Conservation (phyloP, 441 rosid species). For the Bruguiera hainesii region DNA sequence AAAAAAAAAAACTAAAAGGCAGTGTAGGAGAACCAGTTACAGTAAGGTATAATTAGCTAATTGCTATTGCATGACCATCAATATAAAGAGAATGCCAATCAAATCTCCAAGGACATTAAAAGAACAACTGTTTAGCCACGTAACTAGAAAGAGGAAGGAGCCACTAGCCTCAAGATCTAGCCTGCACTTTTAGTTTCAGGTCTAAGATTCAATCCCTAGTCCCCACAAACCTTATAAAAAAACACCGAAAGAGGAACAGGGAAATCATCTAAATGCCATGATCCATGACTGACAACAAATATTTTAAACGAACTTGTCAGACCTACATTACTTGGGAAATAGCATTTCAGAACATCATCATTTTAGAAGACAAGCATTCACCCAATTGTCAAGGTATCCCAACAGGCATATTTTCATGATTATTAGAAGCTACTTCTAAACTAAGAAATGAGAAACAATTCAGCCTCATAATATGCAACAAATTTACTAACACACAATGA, state of each 20-base stretch:
- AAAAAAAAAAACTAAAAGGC: neutral
- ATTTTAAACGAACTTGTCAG: neutral
- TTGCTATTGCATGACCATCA: neutral
- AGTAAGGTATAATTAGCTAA: neutral
- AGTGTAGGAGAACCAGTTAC: neutral
- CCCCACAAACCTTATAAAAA: too few species aligned
- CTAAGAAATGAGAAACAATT: too few species aligned
- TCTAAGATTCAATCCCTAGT: too few species aligned
- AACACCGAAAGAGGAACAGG: neutral
- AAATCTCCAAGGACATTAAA: neutral
- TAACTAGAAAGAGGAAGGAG: conserved; percentile 1
- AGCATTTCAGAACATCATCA: neutral
- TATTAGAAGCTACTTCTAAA: too few species aligned
- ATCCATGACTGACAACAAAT: neutral
- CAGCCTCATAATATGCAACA: too few species aligned
- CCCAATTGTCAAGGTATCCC: too few species aligned
- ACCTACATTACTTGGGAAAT: neutral
- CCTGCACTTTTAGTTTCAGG: too few species aligned
- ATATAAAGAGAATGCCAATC: neutral
- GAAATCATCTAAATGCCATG: neutral
- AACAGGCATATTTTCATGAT: too few species aligned
- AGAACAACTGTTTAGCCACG: neutral
- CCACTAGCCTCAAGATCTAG: too few species aligned
- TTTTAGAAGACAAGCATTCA: conserved; percentile 2
- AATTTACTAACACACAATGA: too few species aligned